Conservation (phyloP, 2,329 filamentous ascomycete species). For the Xylariaceae sp. region DNA sequence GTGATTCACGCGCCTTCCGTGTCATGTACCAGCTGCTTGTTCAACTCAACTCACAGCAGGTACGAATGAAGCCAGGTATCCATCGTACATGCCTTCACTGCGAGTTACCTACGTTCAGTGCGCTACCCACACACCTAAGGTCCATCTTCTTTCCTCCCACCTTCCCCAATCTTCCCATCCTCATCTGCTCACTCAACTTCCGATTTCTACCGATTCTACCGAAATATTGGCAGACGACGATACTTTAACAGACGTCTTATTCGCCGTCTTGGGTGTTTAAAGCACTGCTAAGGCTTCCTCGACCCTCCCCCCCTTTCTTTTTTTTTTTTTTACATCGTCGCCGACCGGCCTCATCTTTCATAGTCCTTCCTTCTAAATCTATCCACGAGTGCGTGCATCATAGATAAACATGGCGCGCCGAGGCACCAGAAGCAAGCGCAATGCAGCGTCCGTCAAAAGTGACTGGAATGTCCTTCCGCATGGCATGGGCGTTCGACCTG, state of each 20-base stretch:
- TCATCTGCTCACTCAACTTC: background rate
- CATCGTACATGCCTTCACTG: background rate
- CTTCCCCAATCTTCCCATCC: background rate
- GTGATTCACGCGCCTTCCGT: background rate
- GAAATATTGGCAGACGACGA: background rate
- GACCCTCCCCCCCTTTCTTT: background rate
- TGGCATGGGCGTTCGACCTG: conserved; percentile 21
- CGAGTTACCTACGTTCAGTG: background rate
- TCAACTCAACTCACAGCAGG: background rate
- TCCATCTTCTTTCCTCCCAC: background rate
- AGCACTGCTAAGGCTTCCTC: background rate
- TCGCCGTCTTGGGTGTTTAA: background rate
- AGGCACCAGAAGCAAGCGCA: conserved; percentile 17
- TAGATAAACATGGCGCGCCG: conserved; percentile 13
- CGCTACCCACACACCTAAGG: background rate
- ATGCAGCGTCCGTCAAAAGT: conserved; percentile 17
- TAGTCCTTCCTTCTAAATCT: background rate
- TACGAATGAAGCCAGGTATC: background rate
- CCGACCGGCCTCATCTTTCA: too few relatives aligned
- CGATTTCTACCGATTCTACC: background rate
- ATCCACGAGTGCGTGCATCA: background rate
- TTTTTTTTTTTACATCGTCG: background rate
- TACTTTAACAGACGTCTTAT: background rate
- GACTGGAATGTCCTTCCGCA: conserved; percentile 25
- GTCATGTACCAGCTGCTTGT: background rate